Evolutionary conservation across 805 yeast species (phyloP), one percentile per base, ranked within the genome.

Genomic region (Saccharomyces kudriavzevii): DNA sequence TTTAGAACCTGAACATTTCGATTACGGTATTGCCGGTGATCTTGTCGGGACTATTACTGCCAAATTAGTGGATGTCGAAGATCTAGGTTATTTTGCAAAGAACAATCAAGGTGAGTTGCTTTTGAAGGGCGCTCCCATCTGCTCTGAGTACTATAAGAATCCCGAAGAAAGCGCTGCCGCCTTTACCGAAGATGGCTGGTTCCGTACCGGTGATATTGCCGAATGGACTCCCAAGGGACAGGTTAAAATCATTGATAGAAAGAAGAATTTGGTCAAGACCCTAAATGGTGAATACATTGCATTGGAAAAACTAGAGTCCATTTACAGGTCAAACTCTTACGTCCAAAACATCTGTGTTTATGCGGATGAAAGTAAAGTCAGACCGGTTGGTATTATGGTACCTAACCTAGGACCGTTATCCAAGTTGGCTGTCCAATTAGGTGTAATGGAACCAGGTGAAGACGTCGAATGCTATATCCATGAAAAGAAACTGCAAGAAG

Each of bases 261-360:
- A 83, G 77, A 94, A 94, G 83, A 94, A 94, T 71, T 79, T 94
- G 72, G 96, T 94, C 63, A 94, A 94, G 79, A 94, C 99, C 22
- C 77, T 81, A 66, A 92, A 94, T 69, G 99, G 99, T 74, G 99
- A 94, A 76, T 94, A 94, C 72, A 89, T 94, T 70, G 99, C 99
- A 4, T 79, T 94, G 65, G 99, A 94, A 74, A 91, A 91, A 73
- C 76, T 94, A 60, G 99, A 94, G 74, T 81, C 96, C 10, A 77
- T 87, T 50, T 94, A 94, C 76, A 82, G 98, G 73, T 85, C 97
- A 27, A 86, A 87, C 71, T 73, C 81, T 46, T 77, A 78, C 59
- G 95, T 92, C 40, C 73, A 75, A 52, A 92, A 94, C 74, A 76
- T 92, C 58, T 92, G 97, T 74, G 91, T 90, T 60, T 94, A 91